Percentiles rank a stretch among this genome's conserved stretches.
Evolutionary conservation across 2,329 filamentous ascomycete genomes (phyloP).

Genomic region (Ophidiomyces ophidiicola): DNA sequence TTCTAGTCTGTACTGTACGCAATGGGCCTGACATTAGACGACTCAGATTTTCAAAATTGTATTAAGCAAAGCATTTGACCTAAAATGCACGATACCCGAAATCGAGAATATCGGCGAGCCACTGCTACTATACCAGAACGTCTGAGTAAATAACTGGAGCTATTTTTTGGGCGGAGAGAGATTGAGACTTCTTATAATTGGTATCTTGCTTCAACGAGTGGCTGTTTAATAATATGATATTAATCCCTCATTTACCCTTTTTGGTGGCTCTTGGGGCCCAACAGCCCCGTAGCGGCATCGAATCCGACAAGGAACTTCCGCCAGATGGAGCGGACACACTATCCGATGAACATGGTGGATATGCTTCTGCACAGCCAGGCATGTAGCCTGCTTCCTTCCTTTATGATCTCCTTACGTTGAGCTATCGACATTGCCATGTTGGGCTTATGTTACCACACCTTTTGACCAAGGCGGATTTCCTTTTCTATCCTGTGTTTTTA

Average conservation of each 20-base stretch:
- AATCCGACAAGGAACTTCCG: background rate
- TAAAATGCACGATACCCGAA: conserved; percentile 97
- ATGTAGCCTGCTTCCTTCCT: background rate
- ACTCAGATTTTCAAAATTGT: conserved; percentile 97
- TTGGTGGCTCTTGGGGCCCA: conserved; percentile 1
- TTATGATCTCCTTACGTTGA: background rate
- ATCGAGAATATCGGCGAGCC: conserved; percentile 98
- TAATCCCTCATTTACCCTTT: conserved; percentile 7
- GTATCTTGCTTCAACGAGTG: conserved; percentile 10
- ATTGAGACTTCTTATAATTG: conserved; percentile 5
- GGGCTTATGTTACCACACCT: background rate
- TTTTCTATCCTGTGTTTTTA: conserved; percentile 5
- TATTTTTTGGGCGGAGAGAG: background rate
- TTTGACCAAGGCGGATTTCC: conserved; percentile 2
- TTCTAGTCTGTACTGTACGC: conserved; percentile 1
- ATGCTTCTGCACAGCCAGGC: background rate
- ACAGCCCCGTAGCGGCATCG: background rate
- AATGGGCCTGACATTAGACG: background rate
- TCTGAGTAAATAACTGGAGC: conserved; percentile 6
- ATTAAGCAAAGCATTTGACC: conserved; percentile 92
- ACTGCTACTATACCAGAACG: conserved; percentile 59
- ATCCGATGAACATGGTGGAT: background rate
- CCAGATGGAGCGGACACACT: background rate
- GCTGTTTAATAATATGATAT: conserved; percentile 11
- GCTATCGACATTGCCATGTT: background rate